Evolutionary conservation across 345 rosid species (phyloP).

Genomic region (Citrus australasica): DNA sequence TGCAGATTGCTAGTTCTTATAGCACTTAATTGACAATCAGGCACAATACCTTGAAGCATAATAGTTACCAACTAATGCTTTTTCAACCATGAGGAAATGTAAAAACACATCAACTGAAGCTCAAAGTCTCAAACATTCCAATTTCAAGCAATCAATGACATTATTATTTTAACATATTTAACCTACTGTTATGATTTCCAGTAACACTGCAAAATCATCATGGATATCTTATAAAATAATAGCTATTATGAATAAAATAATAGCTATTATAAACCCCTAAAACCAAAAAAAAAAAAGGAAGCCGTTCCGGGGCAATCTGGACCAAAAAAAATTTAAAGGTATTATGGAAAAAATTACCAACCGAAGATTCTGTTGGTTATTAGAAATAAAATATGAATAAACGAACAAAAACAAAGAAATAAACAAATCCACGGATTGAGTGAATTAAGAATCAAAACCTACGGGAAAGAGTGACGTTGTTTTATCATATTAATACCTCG

Average conservation of each 20-base stretch:
- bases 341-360: not conserved
- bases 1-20: no score
- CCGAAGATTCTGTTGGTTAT: not conserved
- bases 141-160: not conserved
- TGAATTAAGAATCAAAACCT: not conserved
- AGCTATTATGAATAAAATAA: not conserved
- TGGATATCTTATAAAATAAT: not conserved
- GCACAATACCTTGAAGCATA: not conserved
- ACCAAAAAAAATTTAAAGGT: not conserved
- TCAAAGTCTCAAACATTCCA: not conserved
- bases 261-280: not conserved
- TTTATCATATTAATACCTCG: slow-evolving; percentile 37
- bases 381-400: not conserved
- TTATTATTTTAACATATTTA: not conserved
- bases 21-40: no score
- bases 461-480: not conserved
- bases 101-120: not conserved
- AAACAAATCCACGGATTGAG: not conserved
- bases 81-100: not conserved
- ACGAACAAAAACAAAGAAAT: not conserved
- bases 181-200: not conserved
- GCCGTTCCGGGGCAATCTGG: not conserved
- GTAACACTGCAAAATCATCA: not conserved
- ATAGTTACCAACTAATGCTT: not conserved
- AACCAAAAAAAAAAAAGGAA: not conserved